Conservation (phyloP, 192 early-diverging fungal species). For the Backusella mclennaniae region DNA sequence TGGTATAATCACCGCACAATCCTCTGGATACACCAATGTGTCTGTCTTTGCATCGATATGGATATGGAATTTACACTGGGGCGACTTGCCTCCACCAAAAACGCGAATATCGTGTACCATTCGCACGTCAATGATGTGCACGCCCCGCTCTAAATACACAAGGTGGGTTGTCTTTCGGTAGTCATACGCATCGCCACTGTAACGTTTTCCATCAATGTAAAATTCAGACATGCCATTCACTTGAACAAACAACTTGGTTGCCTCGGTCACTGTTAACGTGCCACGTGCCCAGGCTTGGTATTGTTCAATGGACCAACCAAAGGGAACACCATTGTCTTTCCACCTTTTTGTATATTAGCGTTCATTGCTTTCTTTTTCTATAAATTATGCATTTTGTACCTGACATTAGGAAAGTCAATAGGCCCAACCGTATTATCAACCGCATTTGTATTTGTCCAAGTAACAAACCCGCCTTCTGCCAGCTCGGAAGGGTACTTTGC, state of each 20-base stretch:
- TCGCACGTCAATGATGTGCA: slow-evolving; percentile 55
- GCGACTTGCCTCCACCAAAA: slow-evolving; percentile 43
- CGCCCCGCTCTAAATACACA: slow-evolving; percentile 43
- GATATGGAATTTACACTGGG: slow-evolving; percentile 33
- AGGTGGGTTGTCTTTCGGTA: slow-evolving; percentile 50
- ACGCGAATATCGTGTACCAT: slow-evolving; percentile 67
- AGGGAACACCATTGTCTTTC: slow-evolving; percentile 11
- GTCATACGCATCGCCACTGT: slow-evolving; percentile 64
- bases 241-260: slow-evolving; percentile 38
- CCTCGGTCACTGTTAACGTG: slow-evolving; percentile 20
- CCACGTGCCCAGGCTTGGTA: slow-evolving; percentile 51
- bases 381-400: slow-evolving; percentile 22
- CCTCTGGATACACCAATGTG: no score
- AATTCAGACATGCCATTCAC: slow-evolving; percentile 56
- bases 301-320: slow-evolving; percentile 55
- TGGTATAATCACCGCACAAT: background rate
- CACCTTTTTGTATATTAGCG: background rate
- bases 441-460: slow-evolving; percentile 52
- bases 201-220: slow-evolving; percentile 59
- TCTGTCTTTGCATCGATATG: slow-evolving; percentile 8
- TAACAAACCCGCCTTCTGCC: slow-evolving; percentile 53
- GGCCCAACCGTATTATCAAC: slow-evolving; percentile 55
- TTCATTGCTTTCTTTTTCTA: background rate
- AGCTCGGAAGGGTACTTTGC: slow-evolving; percentile 67
- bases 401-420: slow-evolving; percentile 40